phyloP scores from a whole-genome alignment of 2,329 filamentous ascomycete genomes.

The Huntiella moniliformis region DNA sequence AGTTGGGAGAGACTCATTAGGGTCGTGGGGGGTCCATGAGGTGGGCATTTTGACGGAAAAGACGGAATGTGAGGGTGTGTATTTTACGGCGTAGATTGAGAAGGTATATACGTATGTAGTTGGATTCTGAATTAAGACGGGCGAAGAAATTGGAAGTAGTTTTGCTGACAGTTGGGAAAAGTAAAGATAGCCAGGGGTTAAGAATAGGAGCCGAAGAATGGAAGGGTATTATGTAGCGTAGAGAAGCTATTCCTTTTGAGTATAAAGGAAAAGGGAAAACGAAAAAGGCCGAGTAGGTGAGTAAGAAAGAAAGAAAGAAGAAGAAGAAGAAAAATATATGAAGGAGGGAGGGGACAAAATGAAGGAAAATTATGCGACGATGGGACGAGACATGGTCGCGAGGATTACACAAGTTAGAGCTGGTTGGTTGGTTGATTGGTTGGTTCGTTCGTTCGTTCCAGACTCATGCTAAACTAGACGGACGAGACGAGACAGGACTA shows the following conservation, averaged over 20 bases:
- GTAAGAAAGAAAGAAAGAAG: too few relatives aligned
- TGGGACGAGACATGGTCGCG: too few relatives aligned
- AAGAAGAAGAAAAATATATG: too few relatives aligned
- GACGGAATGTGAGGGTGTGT: not conserved
- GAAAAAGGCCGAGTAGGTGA: slow-evolving; percentile 23
- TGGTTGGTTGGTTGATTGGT: too few relatives aligned
- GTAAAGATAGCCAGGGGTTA: not conserved
- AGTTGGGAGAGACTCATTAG: not conserved
- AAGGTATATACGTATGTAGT: not conserved
- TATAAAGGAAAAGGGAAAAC: not conserved
- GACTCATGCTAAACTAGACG: too few relatives aligned
- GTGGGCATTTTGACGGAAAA: not conserved
- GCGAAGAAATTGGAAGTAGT: not conserved
- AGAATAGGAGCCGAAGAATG: slow-evolving; percentile 3
- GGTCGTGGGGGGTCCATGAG: not conserved
- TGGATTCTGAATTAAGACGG: not conserved
- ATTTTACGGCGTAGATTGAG: not conserved
- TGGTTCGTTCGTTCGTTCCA: too few relatives aligned
- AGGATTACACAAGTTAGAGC: too few relatives aligned
- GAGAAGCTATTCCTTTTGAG: not conserved
- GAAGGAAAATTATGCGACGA: too few relatives aligned
- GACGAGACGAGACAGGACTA: too few relatives aligned
- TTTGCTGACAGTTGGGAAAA: not conserved
- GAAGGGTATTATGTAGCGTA: not conserved
- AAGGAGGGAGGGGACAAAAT: too few relatives aligned